Evolutionary conservation across 371 early-diverging fungal genomes (phyloP), one percentile per base, ranked within the genome.

Genomic region (Conidiobolus incongruus): DNA sequence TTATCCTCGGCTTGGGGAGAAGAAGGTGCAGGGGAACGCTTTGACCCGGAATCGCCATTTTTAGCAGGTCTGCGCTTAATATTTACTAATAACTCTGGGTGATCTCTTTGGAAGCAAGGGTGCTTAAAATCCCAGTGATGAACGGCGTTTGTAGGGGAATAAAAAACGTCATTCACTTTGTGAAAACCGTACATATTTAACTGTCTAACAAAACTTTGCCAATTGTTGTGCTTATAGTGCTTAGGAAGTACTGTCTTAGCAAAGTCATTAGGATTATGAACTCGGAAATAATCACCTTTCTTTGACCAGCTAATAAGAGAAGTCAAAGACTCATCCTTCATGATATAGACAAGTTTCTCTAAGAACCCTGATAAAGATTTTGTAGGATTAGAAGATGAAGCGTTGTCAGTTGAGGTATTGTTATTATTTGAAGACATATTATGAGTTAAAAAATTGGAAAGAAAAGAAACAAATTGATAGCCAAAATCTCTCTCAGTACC

Each of bases 191-290:
- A 83, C 81, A 88, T 89, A 51, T 94, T 94, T 10, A 94, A 67
- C 56, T 93, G 94, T 10, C 93, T 69, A 7, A 93, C 90, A 75
- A 93, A 94, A 8, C 79, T 79, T 17, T 82, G 77, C 49, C 89
- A 82, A 53, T 93, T 92, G 57, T 70, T 75, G 61, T 92, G 92
- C 56, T 92, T 92, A 54, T 91, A 93, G 51, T 74, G 78, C 11
- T 71, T 72, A 40, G 87, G 83, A 37, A 93, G 57, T 5, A 93
- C 79, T 40, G 68, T 68, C 36, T 78, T 76, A 13, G 86, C 75
- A 63, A 93, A 87, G 10, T 81, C 82, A 47, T 77, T 77, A 48
- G 69, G 75, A 13, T 65, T 60, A 26, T 58, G 43, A 0, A 83
- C 79, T 61, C 56, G 33, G 53, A 84, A 84, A 2, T 82, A 80